Percentiles rank a stretch among this genome's conserved stretches.
Conservation (phyloP, 106 monocot genomes). For the Chionographis japonica region DNA sequence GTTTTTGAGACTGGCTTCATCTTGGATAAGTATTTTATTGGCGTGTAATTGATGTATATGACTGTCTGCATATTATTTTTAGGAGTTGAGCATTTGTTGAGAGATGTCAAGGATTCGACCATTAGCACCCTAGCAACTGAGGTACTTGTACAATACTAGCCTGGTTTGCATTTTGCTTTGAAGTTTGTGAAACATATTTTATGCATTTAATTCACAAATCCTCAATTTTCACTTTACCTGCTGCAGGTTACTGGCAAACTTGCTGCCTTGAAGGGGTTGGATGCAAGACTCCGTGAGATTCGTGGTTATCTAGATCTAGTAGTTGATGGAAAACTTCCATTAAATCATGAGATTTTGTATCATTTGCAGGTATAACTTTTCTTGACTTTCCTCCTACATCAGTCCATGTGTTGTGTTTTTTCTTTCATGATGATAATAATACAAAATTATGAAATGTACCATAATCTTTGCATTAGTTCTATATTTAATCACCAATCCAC, state of each 20-base stretch:
- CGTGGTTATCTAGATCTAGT: constrained; percentile 83
- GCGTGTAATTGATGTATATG: neutral
- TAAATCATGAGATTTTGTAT: constrained; percentile 97
- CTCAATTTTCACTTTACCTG: neutral
- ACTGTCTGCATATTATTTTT: neutral
- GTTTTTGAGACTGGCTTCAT: neutral
- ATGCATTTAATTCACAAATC: neutral
- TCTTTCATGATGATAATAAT: neutral
- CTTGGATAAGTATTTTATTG: no score
- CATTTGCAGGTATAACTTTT: constrained; percentile 68
- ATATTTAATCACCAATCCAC: no score
- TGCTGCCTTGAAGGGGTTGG: constrained; percentile 91
- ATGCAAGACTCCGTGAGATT: constrained; percentile 90
- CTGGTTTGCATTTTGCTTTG: neutral
- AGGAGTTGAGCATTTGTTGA: constrained; percentile 98
- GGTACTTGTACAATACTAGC: constrained; percentile 30
- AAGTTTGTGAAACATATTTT: neutral
- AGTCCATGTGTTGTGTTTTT: neutral
- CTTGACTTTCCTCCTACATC: no score
- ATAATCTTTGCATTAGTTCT: no score
- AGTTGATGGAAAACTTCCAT: constrained; percentile 87
- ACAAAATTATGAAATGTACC: no score
- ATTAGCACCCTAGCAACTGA: constrained; percentile 99
- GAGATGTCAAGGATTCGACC: constrained; percentile 98
- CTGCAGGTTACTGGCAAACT: constrained; percentile 81